phyloP scores from a whole-genome alignment of 805 yeast genomes.

The Candida golubevii region DNA sequence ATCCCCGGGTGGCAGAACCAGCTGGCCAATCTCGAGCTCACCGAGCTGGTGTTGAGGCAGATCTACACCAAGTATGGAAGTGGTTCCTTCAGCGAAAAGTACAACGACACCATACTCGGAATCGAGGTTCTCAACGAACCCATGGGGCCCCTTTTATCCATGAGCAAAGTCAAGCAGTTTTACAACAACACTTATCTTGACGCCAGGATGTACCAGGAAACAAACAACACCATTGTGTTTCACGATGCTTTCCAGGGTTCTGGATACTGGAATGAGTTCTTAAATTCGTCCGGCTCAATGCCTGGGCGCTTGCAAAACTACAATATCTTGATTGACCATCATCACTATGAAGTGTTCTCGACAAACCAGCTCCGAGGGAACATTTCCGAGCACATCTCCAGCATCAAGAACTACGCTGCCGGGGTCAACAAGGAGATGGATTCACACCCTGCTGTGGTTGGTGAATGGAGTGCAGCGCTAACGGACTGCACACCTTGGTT shows the following conservation, averaged over 20 bases:
- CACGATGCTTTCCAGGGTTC: constrained; percentile 63
- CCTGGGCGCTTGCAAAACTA: constrained; percentile 23
- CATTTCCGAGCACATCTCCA: constrained; percentile 29
- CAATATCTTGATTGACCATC: constrained; percentile 39
- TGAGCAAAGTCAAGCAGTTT: constrained; percentile 23
- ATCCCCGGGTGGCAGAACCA: constrained; percentile 14
- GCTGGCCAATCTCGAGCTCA: constrained; percentile 9
- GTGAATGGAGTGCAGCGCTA: constrained; percentile 72
- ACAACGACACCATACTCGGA: constrained; percentile 13
- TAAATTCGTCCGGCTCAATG: constrained; percentile 18
- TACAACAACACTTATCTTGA: constrained; percentile 29
- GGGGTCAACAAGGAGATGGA: constrained; percentile 36
- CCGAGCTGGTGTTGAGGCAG: constrained; percentile 18
- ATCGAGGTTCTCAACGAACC: constrained; percentile 18
- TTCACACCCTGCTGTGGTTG: constrained; percentile 70
- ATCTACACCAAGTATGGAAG: constrained; percentile 15
- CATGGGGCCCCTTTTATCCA: constrained; percentile 10
- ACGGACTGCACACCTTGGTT: constrained; percentile 34
- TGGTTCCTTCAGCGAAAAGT: constrained; percentile 6
- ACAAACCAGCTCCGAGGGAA: constrained; percentile 22
- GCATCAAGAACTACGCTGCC: constrained; percentile 28
- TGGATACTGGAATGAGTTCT: constrained; percentile 51
- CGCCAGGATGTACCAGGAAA: constrained; percentile 26
- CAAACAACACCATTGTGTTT: constrained; percentile 45
- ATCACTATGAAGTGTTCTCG: constrained; percentile 36